Base-by-base conservation (phyloP, 352 stramenopile genomes). In the Pythium chondricola region DNA sequence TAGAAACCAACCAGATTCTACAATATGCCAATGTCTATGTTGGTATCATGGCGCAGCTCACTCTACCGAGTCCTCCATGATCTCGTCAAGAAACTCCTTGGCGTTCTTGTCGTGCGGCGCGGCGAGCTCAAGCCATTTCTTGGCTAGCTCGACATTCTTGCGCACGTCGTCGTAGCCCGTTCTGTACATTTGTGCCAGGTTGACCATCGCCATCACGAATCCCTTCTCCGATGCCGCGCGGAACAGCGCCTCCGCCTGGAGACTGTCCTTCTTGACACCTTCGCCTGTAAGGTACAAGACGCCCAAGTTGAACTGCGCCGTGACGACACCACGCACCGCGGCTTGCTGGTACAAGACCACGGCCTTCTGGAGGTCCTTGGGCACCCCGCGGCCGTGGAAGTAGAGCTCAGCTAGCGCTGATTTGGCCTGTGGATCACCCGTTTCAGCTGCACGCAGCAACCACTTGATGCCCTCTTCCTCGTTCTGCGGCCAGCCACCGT, bases 121-220 rank as follows among this genome's bases (percentile, higher is more conserved):
- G 5, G 82, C 74, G 2, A 88, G 51, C 44, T 86, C 60, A 4
- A 93, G 72, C 83, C 83, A 93, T 44, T 87, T 83, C 36, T 66
- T 74, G 2, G 78, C 75, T 4, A 79, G 65, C 6, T 69, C 67
- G 2, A 86, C 35, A 31, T 92, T 68, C 50, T 82, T 69, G 0
- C 75, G 73, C 16, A 93, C 76, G 22, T 71, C 61, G 11, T 64
- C 80, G 39, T 88, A 83, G 0, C 83, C 83, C 9, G 61, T 71
- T 13, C 75, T 69, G 45, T 92, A 89, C 80, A 93, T 90, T 27
- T 92, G 74, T 25, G 83, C 83, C 25, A 93, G 65, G 25, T 93
- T 93, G 11, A 93, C 74, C 75, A 93, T 93, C 10, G 83, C 83
- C 75, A 92, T 88, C 51, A 88, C 75, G 45, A 91, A 89, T 5